Base-by-base conservation (phyloP, 164 flowering plant genomes). In the Akebia trifoliata region DNA sequence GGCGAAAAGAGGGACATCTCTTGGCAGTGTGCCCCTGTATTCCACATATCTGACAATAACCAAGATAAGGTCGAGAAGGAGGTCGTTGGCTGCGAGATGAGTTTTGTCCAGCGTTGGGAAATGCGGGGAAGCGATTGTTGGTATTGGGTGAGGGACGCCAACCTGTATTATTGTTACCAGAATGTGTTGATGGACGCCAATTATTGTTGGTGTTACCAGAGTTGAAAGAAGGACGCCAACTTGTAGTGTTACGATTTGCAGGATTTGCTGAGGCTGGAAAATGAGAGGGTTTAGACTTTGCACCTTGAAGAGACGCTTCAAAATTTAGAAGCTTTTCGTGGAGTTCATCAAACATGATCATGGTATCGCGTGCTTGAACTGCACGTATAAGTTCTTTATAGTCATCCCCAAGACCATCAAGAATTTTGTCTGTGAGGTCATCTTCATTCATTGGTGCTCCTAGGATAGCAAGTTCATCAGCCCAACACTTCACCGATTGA, bases 321-420 rank as follows among this genome's bases (percentile, higher is more conserved):
- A 36, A 30, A 14, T 47, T 37, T 2, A 63, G 18, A 0, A 63
- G 47, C 18, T 57, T 64, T 56, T 63, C 61, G 35, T 56, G 61
- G 1, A 63, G 40, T 10, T 51, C 69, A 3, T 58, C 59, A 51
- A 66, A 66, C 0, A 43, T 25, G 20, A 66, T 59, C 4, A 32
- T 0, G 12, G 54, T 66, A 7, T 65, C 69, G 6, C 31, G 25
- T 6, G 47, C 51, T 34, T 36, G 58, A 11, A 52, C 39, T 2
- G 49, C 59, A 18, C 28, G 21, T 2, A 44, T 40, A 6, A 59
- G 35, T 17, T 47, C 35, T 10, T 63, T 48, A 39, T 63, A 63
- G 2, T 46, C 50, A n/a, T 63, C 61, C 12, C 42, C 34, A 21
- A 57, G 57, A 18, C 42, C 43, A 20, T 21, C 44, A 35, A 36